A percentile compares a stretch with the other conserved stretches of the same genome.
phyloP scores from a whole-genome alignment of 2,329 filamentous ascomycete species.

The Dactylonectria estremocensis region DNA sequence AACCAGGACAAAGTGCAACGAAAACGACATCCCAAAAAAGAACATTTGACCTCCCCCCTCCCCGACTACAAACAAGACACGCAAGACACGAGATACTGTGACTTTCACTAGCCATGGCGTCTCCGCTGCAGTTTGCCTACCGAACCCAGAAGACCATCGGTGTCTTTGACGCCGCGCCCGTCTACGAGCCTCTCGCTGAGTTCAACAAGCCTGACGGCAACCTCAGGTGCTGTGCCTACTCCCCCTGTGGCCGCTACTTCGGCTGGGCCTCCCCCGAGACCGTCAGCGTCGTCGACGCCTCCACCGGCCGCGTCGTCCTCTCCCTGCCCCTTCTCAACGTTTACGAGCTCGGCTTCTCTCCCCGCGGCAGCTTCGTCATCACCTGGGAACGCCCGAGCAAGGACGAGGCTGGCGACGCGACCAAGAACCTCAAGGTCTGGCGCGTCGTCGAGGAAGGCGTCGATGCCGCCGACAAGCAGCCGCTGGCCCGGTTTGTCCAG shows the following conservation, averaged over 20 bases:
- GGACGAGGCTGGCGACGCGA: slow-evolving; percentile 92
- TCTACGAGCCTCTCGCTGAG: slow-evolving; percentile 87
- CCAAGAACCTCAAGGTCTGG: slow-evolving; percentile 98
- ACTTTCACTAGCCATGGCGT: slow-evolving; percentile 95
- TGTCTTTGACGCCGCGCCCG: slow-evolving; percentile 90
- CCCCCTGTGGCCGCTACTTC: slow-evolving; percentile 95
- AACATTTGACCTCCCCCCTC: slow-evolving; percentile 44
- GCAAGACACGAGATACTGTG: slow-evolving; percentile 70
- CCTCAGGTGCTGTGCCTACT: slow-evolving; percentile 95
- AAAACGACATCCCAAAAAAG: slow-evolving; percentile 32
- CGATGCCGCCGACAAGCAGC: slow-evolving; percentile 75
- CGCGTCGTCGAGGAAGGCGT: slow-evolving; percentile 80
- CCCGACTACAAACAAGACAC: slow-evolving; percentile 45
- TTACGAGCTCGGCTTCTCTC: slow-evolving; percentile 95
- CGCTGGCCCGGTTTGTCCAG: slow-evolving; percentile 93
- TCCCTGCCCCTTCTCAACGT: slow-evolving; percentile 86
- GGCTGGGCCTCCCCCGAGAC: slow-evolving; percentile 92
- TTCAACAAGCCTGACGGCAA: slow-evolving; percentile 93
- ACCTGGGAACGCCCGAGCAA: slow-evolving; percentile 96
- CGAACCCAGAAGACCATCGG: slow-evolving; percentile 98
- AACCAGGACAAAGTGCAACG: slow-evolving; percentile 36
- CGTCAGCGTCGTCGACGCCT: slow-evolving; percentile 88
- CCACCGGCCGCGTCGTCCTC: slow-evolving; percentile 80
- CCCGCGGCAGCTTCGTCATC: slow-evolving; percentile 91
- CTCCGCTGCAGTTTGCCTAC: slow-evolving; percentile 94